Conservation (phyloP, 257 asterid genomes). For the Primulina eburnea region DNA sequence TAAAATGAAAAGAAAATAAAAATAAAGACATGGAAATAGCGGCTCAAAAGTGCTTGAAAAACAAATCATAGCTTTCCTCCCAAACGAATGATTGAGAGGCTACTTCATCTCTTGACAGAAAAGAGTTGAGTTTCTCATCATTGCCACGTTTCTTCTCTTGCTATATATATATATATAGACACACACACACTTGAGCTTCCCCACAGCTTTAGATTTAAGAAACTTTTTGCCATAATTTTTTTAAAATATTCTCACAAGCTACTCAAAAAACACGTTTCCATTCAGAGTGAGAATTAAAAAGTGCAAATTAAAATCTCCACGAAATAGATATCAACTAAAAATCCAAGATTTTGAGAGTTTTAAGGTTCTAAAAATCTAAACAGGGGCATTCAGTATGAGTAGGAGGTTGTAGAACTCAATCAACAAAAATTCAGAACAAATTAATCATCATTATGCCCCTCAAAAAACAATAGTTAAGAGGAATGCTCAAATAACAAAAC, state of each 20-base stretch:
- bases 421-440: slow-evolving; percentile 27
- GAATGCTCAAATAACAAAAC: background rate
- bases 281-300: too few relatives aligned
- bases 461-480: background rate
- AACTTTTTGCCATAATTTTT: background rate
- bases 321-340: background rate
- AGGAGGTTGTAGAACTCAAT: slow-evolving; percentile 40
- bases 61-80: slow-evolving; percentile 40
- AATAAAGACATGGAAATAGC: slow-evolving; percentile 20
- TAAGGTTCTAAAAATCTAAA: background rate
- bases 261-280: background rate
- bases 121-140: slow-evolving; percentile 48
- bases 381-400: slow-evolving; percentile 44
- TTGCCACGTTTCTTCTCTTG: slow-evolving; percentile 46
- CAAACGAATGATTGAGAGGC: slow-evolving; percentile 29
- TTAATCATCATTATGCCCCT: slow-evolving; percentile 35
- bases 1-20: background rate
- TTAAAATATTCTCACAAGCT: background rate
- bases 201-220: background rate
- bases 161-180: background rate
- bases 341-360: background rate
- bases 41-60: slow-evolving; percentile 85
- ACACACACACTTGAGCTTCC: background rate
- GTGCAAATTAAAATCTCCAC: background rate
- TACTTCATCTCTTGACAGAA: slow-evolving; percentile 29